These are phyloP conservation scores for Camelina hispida DNA, from an alignment of 345 rosid species.

Conservation along the genomic window DNA sequence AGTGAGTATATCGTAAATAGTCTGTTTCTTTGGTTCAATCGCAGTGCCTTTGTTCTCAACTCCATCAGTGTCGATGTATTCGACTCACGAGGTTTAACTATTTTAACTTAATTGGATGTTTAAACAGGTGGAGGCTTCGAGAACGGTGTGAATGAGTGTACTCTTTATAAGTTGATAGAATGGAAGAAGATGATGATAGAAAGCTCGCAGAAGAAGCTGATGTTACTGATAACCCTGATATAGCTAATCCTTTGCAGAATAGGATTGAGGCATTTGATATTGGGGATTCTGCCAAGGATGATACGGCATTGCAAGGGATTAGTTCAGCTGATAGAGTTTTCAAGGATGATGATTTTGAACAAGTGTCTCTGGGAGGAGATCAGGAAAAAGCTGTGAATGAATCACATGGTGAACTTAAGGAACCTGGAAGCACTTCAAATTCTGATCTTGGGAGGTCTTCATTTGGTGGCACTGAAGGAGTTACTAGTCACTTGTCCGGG, in stretches of 20 bases:
- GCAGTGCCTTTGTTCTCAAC: conserved; percentile 1
- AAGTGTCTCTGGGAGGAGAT: conserved; percentile 72
- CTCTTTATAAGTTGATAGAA: conserved; percentile 39
- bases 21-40: conserved; percentile 14
- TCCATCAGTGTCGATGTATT: conserved; percentile 11
- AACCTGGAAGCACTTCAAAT: conserved; percentile 48
- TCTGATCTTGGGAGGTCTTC: conserved; percentile 54
- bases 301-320: conserved; percentile 40
- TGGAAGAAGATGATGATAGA: conserved; percentile 83
- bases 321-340: conserved; percentile 45
- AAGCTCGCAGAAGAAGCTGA: conserved; percentile 47
- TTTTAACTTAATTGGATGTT: conserved; percentile 15
- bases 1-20: conserved; percentile 24
- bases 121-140: conserved; percentile 44
- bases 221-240: conserved; percentile 24
- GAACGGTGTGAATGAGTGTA: conserved; percentile 44
- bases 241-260: conserved; percentile 47
- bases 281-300: conserved; percentile 44
- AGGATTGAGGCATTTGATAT: conserved; percentile 48
- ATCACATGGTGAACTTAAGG: conserved; percentile 39
- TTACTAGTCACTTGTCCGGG: conserved; percentile 42
- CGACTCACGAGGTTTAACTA: conserved; percentile 17
- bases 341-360: conserved; percentile 83
- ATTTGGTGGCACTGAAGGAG: conserved; percentile 48
- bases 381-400: conserved; percentile 56